A percentile compares a stretch with the other conserved stretches of the same genome.
Conservation (phyloP, 495 filamentous ascomycete genomes). For the Mycothermus thermophilus region DNA sequence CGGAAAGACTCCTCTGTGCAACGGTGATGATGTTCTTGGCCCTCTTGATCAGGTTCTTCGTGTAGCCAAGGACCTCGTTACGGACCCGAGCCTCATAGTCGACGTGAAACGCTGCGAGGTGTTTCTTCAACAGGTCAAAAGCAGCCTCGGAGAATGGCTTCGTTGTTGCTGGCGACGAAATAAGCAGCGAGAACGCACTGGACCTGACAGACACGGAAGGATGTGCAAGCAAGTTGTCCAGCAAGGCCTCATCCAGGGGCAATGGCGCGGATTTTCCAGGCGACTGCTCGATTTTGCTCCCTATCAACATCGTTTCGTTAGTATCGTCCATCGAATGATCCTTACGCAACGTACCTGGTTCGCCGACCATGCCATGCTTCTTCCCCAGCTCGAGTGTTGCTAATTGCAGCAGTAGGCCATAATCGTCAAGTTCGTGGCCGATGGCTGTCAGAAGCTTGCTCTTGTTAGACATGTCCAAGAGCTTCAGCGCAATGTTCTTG, state of each 20-base stretch:
- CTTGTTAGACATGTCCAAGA: slow-evolving; percentile 37
- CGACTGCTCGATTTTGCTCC: background rate
- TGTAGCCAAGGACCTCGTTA: slow-evolving; percentile 55
- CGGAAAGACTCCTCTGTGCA: slow-evolving; percentile 21
- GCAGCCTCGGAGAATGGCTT: slow-evolving; percentile 49
- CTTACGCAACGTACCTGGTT: slow-evolving; percentile 44
- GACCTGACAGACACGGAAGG: slow-evolving; percentile 50
- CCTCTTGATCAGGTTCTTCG: slow-evolving; percentile 53
- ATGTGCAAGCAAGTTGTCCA: slow-evolving; percentile 47
- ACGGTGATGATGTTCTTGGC: slow-evolving; percentile 39
- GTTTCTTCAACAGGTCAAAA: slow-evolving; percentile 43
- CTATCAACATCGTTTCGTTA: slow-evolving; percentile 2
- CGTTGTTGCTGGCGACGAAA: slow-evolving; percentile 53
- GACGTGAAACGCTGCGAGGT: slow-evolving; percentile 55
- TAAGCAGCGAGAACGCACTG: slow-evolving; percentile 60
- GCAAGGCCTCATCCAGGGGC: slow-evolving; percentile 24
- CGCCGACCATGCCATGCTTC: slow-evolving; percentile 60
- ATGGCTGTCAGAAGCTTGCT: slow-evolving; percentile 27
- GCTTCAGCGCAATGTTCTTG: slow-evolving; percentile 35
- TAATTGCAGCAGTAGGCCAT: slow-evolving; percentile 44
- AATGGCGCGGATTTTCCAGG: too few relatives aligned
- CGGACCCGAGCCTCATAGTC: slow-evolving; percentile 76
- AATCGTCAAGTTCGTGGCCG: slow-evolving; percentile 34
- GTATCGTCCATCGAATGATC: background rate
- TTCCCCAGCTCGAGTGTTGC: slow-evolving; percentile 64